Conservation (phyloP, 2,329 filamentous ascomycete species). For the Neofusicoccum kwambonambiense region DNA sequence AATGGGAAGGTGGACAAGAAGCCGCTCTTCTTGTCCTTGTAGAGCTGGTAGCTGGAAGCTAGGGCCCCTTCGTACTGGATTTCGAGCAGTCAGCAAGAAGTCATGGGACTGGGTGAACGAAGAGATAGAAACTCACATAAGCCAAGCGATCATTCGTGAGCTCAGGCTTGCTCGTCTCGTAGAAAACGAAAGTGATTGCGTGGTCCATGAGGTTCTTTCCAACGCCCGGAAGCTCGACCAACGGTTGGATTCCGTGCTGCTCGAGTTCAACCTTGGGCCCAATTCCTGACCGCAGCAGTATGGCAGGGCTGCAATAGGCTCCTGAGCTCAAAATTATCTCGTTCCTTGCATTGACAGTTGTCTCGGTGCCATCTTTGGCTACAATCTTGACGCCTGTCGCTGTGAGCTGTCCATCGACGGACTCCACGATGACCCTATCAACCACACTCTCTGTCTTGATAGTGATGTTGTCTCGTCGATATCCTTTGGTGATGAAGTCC, state of each 20-base stretch:
- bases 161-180: slow-evolving; percentile 56
- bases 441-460: slow-evolving; percentile 33
- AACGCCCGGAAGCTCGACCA: slow-evolving; percentile 60
- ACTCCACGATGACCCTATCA: slow-evolving; percentile 50
- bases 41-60: slow-evolving; percentile 52
- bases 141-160: slow-evolving; percentile 49
- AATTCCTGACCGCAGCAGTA: slow-evolving; percentile 56
- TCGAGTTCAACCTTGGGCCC: slow-evolving; percentile 55
- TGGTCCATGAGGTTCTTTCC: slow-evolving; percentile 66
- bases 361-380: slow-evolving; percentile 41
- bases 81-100: slow-evolving; percentile 47
- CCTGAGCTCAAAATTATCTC: slow-evolving; percentile 36
- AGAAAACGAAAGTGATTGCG: slow-evolving; percentile 57
- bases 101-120: not conserved
- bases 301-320: slow-evolving; percentile 34
- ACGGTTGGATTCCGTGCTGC: slow-evolving; percentile 51
- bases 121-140: no score
- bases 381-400: slow-evolving; percentile 49
- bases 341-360: slow-evolving; percentile 34
- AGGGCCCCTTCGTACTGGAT: slow-evolving; percentile 47
- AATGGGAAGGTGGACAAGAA: slow-evolving; percentile 63
- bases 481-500: slow-evolving; percentile 43
- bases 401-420: slow-evolving; percentile 33
- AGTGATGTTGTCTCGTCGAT: slow-evolving; percentile 36
- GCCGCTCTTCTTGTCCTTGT: slow-evolving; percentile 59